Base-by-base conservation (phyloP, 805 yeast species). In the Barnettozyma botsteinii region DNA sequence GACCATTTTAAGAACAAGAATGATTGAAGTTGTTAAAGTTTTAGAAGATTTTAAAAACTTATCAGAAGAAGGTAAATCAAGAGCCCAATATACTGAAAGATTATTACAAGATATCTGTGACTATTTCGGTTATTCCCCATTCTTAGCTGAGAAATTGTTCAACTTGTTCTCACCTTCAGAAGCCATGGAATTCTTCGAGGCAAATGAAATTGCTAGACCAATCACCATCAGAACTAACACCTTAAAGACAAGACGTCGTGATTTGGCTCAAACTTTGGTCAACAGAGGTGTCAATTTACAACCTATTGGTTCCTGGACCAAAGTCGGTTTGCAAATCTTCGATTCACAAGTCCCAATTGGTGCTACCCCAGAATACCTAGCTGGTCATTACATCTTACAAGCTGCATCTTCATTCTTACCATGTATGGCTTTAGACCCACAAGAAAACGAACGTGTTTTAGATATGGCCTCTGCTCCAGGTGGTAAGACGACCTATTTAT, bases 381-480 rank as follows among this genome's bases (percentile, higher is more conserved):
- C 98, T 12, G 99, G 99, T 57, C 96, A 93, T 59, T 93, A 93
- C 66, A 93, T 93, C 47, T 69, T 93, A 55, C 99, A 93, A 66
- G 99, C 99, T 31, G 99, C 99, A 18, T 89, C 97, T 6, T 89
- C 98, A 9, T 93, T 91, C 65, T 68, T 93, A 58, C 99, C 99
- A 8, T 96, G 89, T 17, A 86, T 93, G 91, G 99, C 99, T 1
- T 69, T 93, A 53, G 91, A 81, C 47, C 98, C 99, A n/a, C 94
- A 88, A 61, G 97, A 88, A 64, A 81, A 85, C 59, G 99, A 93
- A 69, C 82, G 98, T 57, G 73, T 93, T 30, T 70, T 93, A 48
- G 99, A 93, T 67, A 93, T 93, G 99, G 98, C 98, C 35, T 95
- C 98, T 45, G 97, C 98, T 22, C 98, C 98, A 50, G 98, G 98